phyloP scores from a whole-genome alignment of 2,329 filamentous ascomycete genomes.

The Exophiala bonariae region DNA sequence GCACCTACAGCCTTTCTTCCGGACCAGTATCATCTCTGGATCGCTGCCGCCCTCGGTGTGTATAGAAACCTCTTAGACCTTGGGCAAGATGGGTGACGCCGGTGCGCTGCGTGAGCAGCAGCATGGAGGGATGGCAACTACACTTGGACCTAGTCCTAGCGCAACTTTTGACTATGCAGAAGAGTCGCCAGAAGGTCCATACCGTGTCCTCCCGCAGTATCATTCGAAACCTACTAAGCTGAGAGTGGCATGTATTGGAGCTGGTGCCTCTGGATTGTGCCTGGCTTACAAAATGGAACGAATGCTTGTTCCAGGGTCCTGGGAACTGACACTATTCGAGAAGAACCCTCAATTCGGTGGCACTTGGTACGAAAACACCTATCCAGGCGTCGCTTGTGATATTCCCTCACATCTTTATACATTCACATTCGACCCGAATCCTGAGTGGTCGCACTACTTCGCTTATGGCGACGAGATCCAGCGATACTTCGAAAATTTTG shows the following conservation, averaged over 20 bases:
- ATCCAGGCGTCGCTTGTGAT: constrained; percentile 54
- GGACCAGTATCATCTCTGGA: no score
- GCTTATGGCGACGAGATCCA: constrained; percentile 42
- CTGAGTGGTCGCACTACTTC: constrained; percentile 43
- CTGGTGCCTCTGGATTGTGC: constrained; percentile 19
- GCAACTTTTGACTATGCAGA: constrained; percentile 3
- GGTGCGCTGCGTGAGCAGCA: constrained; percentile 1
- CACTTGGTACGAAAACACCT: constrained; percentile 43
- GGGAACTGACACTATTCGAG: constrained; percentile 44
- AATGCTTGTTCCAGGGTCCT: constrained; percentile 8
- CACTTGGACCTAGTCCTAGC: neutral
- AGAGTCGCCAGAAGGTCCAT: constrained; percentile 6
- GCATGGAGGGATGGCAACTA: neutral
- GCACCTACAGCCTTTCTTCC: no score
- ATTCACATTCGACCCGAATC: constrained; percentile 40
- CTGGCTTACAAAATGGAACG: constrained; percentile 21
- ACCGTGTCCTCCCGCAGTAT: constrained; percentile 13
- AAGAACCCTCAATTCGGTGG: constrained; percentile 41
- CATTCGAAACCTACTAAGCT: constrained; percentile 14
- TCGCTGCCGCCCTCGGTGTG: no score
- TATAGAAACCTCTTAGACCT: no score
- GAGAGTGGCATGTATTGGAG: constrained; percentile 23
- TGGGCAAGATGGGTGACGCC: constrained; percentile 6
- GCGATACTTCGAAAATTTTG: constrained; percentile 42
- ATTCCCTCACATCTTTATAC: constrained; percentile 58